Base-by-base conservation (phyloP, 1,284 basidiomycete species). In the Xerocomus nothofagi region DNA sequence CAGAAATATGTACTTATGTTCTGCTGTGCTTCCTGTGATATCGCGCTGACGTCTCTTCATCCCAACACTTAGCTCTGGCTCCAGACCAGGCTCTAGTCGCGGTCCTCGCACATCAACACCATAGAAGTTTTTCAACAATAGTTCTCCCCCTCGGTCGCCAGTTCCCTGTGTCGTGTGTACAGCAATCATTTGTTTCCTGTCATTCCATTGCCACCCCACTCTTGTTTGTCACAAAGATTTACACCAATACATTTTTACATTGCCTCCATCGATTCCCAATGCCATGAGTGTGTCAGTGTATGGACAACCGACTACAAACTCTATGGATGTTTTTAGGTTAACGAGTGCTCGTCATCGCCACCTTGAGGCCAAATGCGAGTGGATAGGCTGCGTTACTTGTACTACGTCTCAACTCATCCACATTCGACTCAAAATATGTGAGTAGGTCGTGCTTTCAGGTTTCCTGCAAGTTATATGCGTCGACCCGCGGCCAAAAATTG, bases 81-180 rank as follows among this genome's bases (percentile, higher is more conserved):
- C 74, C 33, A 68, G 73, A 51, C 74, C 74, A 44, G 52, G 72
- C 52, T 76, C 74, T 15, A 75, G 73, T 58, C 65, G 74, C 33
- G 63, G 63, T 24, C 54, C 52, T 41, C 61, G 55, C 36, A 51
- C 54, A 17, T 44, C 55, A 44, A 56, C 62, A 51, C 47, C 55
- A 44, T 65, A 68, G 63, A 65, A 41, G 31, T 46, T 31, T 49
- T 21, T 38, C 30, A 30, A 39, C 36, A 39, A 37, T 45, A 23
- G n/a, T 24, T 34, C n/a, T 41, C 27, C 18, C 23, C 8, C 39
- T 37, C 39, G 30, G 32, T 47, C 38, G 5, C 49, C 33, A 40
- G 49, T 45, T 55, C 26, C 49, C 30, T 49, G 42, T 42, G 38
- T 57, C 32, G 46, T 50, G 37, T 65, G 53, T 52, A 47, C 58